Evolutionary conservation across 306 rosid genomes (phyloP).

Genomic region (Quercus dentata): DNA sequence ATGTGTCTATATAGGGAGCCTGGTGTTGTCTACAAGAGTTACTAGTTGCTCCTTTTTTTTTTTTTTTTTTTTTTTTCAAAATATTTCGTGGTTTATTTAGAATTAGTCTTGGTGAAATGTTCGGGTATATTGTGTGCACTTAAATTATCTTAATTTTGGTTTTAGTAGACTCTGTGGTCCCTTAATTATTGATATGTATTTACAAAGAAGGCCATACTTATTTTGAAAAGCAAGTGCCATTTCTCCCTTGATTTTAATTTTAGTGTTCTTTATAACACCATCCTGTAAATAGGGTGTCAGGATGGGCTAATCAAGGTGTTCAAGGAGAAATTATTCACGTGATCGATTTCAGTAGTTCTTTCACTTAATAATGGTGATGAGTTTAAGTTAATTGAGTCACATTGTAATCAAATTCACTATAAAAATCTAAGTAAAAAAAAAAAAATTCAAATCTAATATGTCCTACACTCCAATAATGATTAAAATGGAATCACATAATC

Average conservation of each 20-base stretch:
- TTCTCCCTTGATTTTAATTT: not conserved
- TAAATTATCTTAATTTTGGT: not conserved
- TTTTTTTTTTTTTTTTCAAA: not conserved
- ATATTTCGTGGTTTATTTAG: not conserved
- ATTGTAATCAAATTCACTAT: too few relatives aligned
- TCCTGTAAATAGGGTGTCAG: too few relatives aligned
- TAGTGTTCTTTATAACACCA: too few relatives aligned
- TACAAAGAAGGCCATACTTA: not conserved
- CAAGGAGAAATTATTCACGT: too few relatives aligned
- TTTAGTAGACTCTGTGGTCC: not conserved
- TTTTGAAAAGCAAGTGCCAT: not conserved
- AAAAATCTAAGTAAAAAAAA: too few relatives aligned
- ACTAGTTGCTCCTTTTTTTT: not conserved
- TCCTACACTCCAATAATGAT: too few relatives aligned
- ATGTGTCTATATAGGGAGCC: not conserved
- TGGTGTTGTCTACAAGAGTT: not conserved
- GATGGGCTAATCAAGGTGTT: too few relatives aligned
- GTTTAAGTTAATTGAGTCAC: too few relatives aligned
- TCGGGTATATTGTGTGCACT: not conserved
- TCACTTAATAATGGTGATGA: too few relatives aligned
- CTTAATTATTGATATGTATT: not conserved
- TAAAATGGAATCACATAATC: too few relatives aligned
- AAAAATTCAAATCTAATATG: too few relatives aligned
- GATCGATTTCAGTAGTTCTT: too few relatives aligned
- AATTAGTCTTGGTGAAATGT: not conserved